Percentiles rank a stretch among this genome's conserved stretches.
Conservation (phyloP, 2,329 filamentous ascomycete genomes). For the Diaporthe batatas region DNA sequence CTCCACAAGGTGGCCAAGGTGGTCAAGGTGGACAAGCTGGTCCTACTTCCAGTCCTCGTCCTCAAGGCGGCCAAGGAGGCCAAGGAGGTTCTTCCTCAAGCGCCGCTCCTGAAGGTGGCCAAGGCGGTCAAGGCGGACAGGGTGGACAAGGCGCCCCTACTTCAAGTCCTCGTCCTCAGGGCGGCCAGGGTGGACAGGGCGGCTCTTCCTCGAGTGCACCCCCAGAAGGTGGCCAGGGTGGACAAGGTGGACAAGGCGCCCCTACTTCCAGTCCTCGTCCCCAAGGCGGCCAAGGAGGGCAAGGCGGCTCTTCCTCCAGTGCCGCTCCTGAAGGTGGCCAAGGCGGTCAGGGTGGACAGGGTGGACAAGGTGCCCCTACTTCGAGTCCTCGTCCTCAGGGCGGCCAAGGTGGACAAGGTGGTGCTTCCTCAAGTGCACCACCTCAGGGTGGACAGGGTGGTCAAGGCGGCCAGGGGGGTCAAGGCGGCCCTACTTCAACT, state of each 20-base stretch:
- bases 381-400: conserved; percentile 11
- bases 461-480: background rate
- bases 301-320: background rate
- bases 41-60: background rate
- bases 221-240: background rate
- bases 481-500: background rate
- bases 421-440: conserved; percentile 3
- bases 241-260: background rate
- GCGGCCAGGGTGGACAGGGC: conserved; percentile 3
- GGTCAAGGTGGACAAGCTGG: background rate
- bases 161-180: conserved; percentile 7
- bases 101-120: background rate
- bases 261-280: background rate
- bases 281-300: background rate
- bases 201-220: conserved; percentile 20
- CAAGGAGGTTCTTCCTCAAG: background rate
- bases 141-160: conserved; percentile 6
- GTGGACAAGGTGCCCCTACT: conserved; percentile 2
- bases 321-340: background rate
- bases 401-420: conserved; percentile 11
- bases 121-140: background rate
- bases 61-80: background rate
- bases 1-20: background rate
- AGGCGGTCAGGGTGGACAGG: background rate
- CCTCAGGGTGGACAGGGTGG: background rate